Conservation (phyloP, 129 eudicot species). For the Escallonia herrerae region DNA sequence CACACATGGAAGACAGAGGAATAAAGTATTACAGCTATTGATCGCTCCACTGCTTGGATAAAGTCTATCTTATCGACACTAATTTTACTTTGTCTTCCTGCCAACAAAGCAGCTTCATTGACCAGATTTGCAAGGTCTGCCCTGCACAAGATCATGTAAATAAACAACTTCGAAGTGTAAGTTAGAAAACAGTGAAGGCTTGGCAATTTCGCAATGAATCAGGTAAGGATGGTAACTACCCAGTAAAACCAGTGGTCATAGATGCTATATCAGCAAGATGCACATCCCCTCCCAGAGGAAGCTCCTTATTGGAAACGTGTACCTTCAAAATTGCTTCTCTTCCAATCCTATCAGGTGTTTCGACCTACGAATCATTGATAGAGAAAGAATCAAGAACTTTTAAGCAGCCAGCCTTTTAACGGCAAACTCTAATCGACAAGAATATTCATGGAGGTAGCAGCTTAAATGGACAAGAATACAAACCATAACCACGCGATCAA, state of each 20-base stretch:
- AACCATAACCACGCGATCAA: slow-evolving; percentile 98
- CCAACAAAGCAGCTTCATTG: slow-evolving; percentile 98
- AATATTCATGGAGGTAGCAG: too few relatives aligned
- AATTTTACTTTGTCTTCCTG: slow-evolving; percentile 71
- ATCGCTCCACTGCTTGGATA: slow-evolving; percentile 93
- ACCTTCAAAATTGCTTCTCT: slow-evolving; percentile 82
- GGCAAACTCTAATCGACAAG: too few relatives aligned
- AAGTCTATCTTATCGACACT: slow-evolving; percentile 84
- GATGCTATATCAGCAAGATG: slow-evolving; percentile 69
- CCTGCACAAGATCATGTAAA: slow-evolving; percentile 43
- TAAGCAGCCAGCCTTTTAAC: too few relatives aligned
- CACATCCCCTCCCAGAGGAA: slow-evolving; percentile 82
- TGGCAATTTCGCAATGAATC: slow-evolving; percentile 7
- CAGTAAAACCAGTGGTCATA: slow-evolving; percentile 99
- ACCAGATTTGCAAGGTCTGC: slow-evolving; percentile 99
- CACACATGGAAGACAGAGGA: neutral
- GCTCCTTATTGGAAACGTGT: slow-evolving; percentile 85
- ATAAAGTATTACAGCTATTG: slow-evolving; percentile 66
- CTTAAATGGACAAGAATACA: slow-evolving; percentile 26
- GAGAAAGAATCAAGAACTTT: too few relatives aligned
- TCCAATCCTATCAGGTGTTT: slow-evolving; percentile 95
- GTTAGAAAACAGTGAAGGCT: neutral
- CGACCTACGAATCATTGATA: slow-evolving; percentile 53
- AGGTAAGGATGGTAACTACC: slow-evolving; percentile 34
- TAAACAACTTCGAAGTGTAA: slow-evolving; percentile 6